Base-by-base conservation (phyloP, 2,329 filamentous ascomycete genomes). In the Tricladium varicosporioides region DNA sequence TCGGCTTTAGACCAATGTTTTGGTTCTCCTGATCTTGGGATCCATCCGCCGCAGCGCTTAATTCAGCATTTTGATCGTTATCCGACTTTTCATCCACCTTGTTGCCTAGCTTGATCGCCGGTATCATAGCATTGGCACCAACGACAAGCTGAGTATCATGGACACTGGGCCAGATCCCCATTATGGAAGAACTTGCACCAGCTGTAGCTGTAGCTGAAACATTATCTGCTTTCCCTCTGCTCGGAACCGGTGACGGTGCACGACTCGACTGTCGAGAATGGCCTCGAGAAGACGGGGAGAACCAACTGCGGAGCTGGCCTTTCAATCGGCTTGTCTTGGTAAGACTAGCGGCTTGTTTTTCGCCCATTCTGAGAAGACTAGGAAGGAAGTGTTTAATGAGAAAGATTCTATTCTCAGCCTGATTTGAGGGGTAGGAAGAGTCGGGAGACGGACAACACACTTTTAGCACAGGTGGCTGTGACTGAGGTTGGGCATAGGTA, bases 121-220 rank as follows among this genome's bases (percentile, higher is more conserved):
- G 31, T 51, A 51, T 40, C 32, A 22, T 51, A 51, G 48, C 32
- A 51, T 51, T 51, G 31, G 48, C 32, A 42, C 48, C 31, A 51
- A 32, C 48, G 48, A 51, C 48, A 42, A 51, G 48, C 32, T 51
- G 48, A 32, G 48, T 40, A 51, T 51, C 48, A 51, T 40, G 13
- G 31, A 51, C 31, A 22, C 48, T 22, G 48, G 19, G 48, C 48
- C 48, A 36, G 48, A 16, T 51, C 48, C 19, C 48, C 32, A 16
- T 22, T 51, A 32, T 51, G 18, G 48, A 51, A 51, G 48, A 51
- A 51, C 48, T 51, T 32, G 48, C 48, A 51, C 48, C 48, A n/a
- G n/a, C n/a, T n/a, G n/a, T n/a, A 51, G 48, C 48, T 51, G 48
- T 51, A 40, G 32, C 48, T 16, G 48, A 22, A 42, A 32, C 32